phyloP scores from a whole-genome alignment of 2,329 filamentous ascomycete species.

The Rhynchosporium graminicola region DNA sequence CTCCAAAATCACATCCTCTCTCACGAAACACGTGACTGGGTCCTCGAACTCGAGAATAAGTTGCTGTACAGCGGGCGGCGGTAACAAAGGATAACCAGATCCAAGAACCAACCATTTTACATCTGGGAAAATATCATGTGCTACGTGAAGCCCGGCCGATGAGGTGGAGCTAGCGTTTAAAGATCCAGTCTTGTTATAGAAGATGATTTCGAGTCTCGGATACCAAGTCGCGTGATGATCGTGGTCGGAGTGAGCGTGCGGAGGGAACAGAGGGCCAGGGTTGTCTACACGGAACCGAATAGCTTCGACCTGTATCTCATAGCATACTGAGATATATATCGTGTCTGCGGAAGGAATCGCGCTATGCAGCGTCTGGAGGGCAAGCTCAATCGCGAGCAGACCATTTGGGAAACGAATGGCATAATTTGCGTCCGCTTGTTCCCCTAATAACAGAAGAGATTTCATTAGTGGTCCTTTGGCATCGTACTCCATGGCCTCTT shows the following conservation, averaged over 20 bases:
- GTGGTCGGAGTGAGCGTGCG: slow-evolving; percentile 5
- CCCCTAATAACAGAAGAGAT: slow-evolving; percentile 40
- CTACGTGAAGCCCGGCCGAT: slow-evolving; percentile 40
- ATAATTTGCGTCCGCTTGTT: slow-evolving; percentile 40
- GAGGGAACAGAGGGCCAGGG: neutral
- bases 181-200: slow-evolving; percentile 4
- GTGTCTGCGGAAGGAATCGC: slow-evolving; percentile 32
- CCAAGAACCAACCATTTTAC: slow-evolving; percentile 41
- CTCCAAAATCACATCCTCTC: slow-evolving; percentile 38
- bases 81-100: slow-evolving; percentile 42
- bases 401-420: slow-evolving; percentile 38
- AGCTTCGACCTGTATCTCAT: slow-evolving; percentile 11
- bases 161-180: slow-evolving; percentile 28
- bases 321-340: slow-evolving; percentile 35
- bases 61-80: slow-evolving; percentile 34
- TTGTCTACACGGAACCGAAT: slow-evolving; percentile 11
- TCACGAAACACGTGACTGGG: slow-evolving; percentile 42
- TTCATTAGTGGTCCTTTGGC: slow-evolving; percentile 17
- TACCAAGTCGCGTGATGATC: slow-evolving; percentile 9
- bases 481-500: slow-evolving; percentile 16
- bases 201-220: slow-evolving; percentile 18
- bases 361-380: slow-evolving; percentile 33
- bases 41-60: slow-evolving; percentile 34
- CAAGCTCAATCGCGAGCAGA: slow-evolving; percentile 37
- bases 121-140: slow-evolving; percentile 34